A percentile compares a stretch with the other conserved stretches of the same genome.
These are phyloP conservation scores for Stagonosporopsis tanaceti DNA, from an alignment of 2,329 filamentous ascomycete genomes.

Conservation along the genomic window DNA sequence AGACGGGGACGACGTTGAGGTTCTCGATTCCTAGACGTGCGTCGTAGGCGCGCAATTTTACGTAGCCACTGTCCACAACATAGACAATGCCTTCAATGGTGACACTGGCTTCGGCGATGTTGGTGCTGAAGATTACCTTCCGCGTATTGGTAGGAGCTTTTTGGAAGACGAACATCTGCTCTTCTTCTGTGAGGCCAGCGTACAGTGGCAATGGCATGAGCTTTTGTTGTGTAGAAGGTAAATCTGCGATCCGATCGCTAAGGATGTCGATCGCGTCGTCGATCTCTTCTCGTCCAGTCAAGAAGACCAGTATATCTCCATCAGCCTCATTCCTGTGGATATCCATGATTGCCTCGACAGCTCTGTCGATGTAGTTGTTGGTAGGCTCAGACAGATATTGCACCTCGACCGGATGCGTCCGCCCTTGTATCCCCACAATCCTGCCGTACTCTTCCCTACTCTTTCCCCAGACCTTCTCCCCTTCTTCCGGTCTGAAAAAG, in stretches of 20 bases:
- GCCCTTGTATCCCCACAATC: constrained; percentile 86
- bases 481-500: constrained; percentile 71
- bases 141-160: constrained; percentile 80
- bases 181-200: constrained; percentile 85
- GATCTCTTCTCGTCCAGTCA: constrained; percentile 94
- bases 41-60: constrained; percentile 87
- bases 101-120: constrained; percentile 95
- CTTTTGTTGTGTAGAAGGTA: constrained; percentile 66
- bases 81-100: constrained; percentile 92
- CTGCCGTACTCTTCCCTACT: constrained; percentile 58
- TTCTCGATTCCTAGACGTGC: constrained; percentile 87
- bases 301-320: constrained; percentile 89
- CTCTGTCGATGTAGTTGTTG: constrained; percentile 86
- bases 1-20: constrained; percentile 80
- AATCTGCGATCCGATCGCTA: constrained; percentile 71
- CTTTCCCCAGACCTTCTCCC: constrained; percentile 46
- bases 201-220: constrained; percentile 83
- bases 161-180: constrained; percentile 96
- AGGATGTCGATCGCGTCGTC: constrained; percentile 82
- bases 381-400: constrained; percentile 80
- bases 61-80: constrained; percentile 89
- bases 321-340: constrained; percentile 82
- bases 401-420: constrained; percentile 87
- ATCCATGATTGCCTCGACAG: constrained; percentile 83
- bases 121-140: constrained; percentile 92